Evolutionary conservation across 164 flowering plant genomes (phyloP).

Genomic region (Buxus sempervirens): DNA sequence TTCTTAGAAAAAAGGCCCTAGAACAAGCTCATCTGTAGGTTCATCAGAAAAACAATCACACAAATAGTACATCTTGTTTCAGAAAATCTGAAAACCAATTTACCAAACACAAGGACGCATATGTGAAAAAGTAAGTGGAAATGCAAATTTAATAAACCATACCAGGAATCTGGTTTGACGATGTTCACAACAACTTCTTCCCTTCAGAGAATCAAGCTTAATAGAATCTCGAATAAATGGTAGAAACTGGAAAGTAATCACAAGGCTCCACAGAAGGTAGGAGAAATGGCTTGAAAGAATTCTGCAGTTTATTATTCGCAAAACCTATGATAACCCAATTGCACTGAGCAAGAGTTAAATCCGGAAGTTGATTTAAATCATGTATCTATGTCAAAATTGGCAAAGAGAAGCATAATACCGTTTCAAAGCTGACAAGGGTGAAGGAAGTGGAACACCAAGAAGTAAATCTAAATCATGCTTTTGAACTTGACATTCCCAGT

Average conservation of each 20-base stretch:
- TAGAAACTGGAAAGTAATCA: not conserved
- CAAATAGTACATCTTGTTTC: too few species aligned
- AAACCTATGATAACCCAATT: not conserved
- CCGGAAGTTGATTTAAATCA: too few species aligned
- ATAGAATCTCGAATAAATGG: not conserved
- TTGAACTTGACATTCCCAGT: constrained; percentile 36
- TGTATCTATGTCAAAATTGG: too few species aligned
- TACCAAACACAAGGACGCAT: too few species aligned
- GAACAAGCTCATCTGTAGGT: too few species aligned
- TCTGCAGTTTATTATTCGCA: not conserved
- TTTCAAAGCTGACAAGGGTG: too few species aligned
- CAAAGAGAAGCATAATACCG: too few species aligned
- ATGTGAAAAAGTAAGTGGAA: not conserved
- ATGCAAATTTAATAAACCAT: not conserved
- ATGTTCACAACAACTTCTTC: not conserved
- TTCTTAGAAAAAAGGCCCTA: constrained; percentile 10
- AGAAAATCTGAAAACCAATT: too few species aligned
- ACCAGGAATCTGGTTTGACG: not conserved
- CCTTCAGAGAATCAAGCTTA: too few species aligned
- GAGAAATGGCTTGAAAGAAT: not conserved
- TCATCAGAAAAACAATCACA: too few species aligned
- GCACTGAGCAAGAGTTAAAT: not conserved
- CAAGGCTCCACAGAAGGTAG: not conserved
- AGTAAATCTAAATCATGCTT: constrained; percentile 8
- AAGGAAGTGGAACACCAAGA: not conserved